Evolutionary conservation across 495 filamentous ascomycete species (phyloP), one percentile per base, ranked within the genome.

Genomic region (Aspergillus carlsbadensis): DNA sequence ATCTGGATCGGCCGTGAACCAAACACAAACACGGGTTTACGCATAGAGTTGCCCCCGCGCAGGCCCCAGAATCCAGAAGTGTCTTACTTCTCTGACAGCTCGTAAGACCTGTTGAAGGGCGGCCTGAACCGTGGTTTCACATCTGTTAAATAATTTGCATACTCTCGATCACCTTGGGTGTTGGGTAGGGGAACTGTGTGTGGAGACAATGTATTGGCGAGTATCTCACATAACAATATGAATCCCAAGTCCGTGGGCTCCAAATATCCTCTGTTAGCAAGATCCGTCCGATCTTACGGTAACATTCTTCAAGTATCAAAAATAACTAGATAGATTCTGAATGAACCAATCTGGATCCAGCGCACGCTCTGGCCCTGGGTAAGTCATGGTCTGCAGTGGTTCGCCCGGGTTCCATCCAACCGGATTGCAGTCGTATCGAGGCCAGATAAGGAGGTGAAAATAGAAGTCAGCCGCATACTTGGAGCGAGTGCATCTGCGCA

Each of bases 11-110:
- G 44, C 44, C 44, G 22, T 31, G 44, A 47, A 47, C 20, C 24
- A 18, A 47, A n/a, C 21, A 33, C 44, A 33, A 47, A 47, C 44
- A 31, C 44, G 21, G 44, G 31, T 31, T 29, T 29, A 33, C 22
- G 22, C 22, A 47, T 47, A 47, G 44, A 47, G 44, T 33, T 47
- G 44, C 44, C 18, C 15, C 44, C 44, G 18, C 44, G 44, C 31
- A 47, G 24, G 44, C 18, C 44, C 21, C 44, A 47, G 24, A 33
- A 47, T 3, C 44, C 21, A 47, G 44, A 47, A 31, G 22, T 47
- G 24, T 47, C 44, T 47, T 47, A 47, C 44, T 47, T 47, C 44
- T 47, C 44, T 47, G 44, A 47, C 31, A 18, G 44, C 44, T 47
- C 44, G 22, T 47, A 33, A 47, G 44, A 39, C 35, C 11, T 39